phyloP scores from a whole-genome alignment of 441 rosid species.

The Biscutella laevigata region DNA sequence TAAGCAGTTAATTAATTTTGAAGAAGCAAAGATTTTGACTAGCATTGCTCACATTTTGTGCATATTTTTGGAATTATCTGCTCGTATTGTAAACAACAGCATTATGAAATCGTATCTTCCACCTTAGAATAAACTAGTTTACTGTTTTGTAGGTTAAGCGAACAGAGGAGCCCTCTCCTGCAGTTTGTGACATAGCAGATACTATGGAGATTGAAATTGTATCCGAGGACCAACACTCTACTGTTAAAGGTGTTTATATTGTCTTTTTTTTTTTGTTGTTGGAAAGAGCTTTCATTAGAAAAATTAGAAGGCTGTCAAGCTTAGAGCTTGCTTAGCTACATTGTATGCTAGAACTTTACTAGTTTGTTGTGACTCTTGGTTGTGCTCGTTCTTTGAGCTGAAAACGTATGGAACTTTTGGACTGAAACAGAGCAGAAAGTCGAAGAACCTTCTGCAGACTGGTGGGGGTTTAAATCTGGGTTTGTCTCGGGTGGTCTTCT shows the following conservation, averaged over 20 bases:
- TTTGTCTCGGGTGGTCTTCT: constrained; percentile 92
- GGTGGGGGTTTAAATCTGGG: constrained; percentile 91
- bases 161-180: constrained; percentile 43
- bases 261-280: no score
- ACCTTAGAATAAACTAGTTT: background rate
- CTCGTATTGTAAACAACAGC: background rate
- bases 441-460: constrained; percentile 46
- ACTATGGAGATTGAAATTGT: constrained; percentile 35
- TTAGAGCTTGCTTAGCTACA: no score
- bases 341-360: no score
- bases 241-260: constrained; percentile 33
- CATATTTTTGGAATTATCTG: background rate
- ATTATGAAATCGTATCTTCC: background rate
- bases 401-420: background rate
- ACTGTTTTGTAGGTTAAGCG: constrained; percentile 49
- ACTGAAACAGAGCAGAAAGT: constrained; percentile 39
- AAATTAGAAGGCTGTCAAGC: no score
- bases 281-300: no score
- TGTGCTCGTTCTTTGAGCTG: background rate
- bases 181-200: constrained; percentile 24
- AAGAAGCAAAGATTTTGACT: background rate
- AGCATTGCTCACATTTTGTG: background rate
- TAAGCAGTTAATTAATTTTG: no score
- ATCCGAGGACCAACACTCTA: constrained; percentile 30
- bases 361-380: background rate